Base-by-base conservation (phyloP, 2,329 filamentous ascomycete species). In the Periconia digitata region DNA sequence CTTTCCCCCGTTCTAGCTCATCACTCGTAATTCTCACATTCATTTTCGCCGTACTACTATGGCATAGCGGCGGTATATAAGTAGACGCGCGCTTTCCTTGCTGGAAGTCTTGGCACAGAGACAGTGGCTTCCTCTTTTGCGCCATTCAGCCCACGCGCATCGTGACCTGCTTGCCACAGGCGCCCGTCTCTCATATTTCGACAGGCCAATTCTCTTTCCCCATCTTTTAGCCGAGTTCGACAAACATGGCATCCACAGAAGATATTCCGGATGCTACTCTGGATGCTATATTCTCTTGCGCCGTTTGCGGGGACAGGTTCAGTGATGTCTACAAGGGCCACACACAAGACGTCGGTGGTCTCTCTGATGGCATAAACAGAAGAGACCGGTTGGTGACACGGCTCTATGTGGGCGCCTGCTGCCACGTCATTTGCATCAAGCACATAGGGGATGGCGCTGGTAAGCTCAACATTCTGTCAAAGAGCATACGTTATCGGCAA, bases 241-340 rank as follows among this genome's bases (percentile, higher is more conserved):
- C 49, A 38, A 54, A 53, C 24, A 46, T 44, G 41, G 45, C 38
- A 23, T 44, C 54, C 24, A 46, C 46, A 24, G 49, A 67, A 61
- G 74, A 73, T 60, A 15, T 17, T 27, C 38, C 40, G n/a, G n/a
- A n/a, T n/a, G n/a, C n/a, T n/a, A 3, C 71, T 7, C 61, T 71
- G 44, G 72, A 79, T 50, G 66, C 78, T 50, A 73, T 80, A 43
- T 77, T 79, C 58, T 73, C 72, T 52, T 81, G 78, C 58, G 67
- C 67, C 22, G 54, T 79, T 32, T 81, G 78, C 56, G 73, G 76
- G 40, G 66, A 66, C 8, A 72, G 71, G 6, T 67, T 77, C 32
- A 67, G 72, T 17, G 76, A 78, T 23, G 61, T 78, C 21, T 78
- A 78, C 56, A 63, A 66, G 7, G 63, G 62, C n/a, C 50, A 62